Conservation (phyloP, 2,329 filamentous ascomycete genomes). For the Malbranchea zuffiana region DNA sequence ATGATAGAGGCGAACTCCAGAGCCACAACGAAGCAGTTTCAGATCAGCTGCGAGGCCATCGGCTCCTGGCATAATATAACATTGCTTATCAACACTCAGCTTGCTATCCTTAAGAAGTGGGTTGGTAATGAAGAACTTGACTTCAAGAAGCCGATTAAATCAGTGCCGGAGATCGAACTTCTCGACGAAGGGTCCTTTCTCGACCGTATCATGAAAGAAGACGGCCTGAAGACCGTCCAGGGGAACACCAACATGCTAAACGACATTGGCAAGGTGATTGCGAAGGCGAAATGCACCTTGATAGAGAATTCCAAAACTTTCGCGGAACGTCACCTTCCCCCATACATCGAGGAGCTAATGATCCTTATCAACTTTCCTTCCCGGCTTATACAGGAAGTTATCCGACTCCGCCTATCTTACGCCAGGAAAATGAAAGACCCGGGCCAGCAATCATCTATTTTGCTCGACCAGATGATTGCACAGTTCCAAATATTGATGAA, state of each 20-base stretch:
- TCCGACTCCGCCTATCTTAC: slow-evolving; percentile 79
- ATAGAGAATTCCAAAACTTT: slow-evolving; percentile 80
- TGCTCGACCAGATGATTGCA: slow-evolving; percentile 95
- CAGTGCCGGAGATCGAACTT: slow-evolving; percentile 59
- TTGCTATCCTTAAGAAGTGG: slow-evolving; percentile 86
- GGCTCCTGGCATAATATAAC: slow-evolving; percentile 97
- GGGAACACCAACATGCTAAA: slow-evolving; percentile 59
- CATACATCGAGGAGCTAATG: slow-evolving; percentile 91
- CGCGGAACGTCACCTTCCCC: slow-evolving; percentile 77
- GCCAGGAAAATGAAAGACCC: slow-evolving; percentile 93
- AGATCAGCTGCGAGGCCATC: slow-evolving; percentile 75
- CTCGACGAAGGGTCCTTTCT: slow-evolving; percentile 88
- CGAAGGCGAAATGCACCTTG: slow-evolving; percentile 84
- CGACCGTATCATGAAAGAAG: slow-evolving; percentile 88
- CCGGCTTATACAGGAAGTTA: slow-evolving; percentile 90
- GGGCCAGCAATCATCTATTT: slow-evolving; percentile 79
- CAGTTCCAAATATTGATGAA: slow-evolving; percentile 91
- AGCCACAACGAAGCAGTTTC: slow-evolving; percentile 65
- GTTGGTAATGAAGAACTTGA: slow-evolving; percentile 93
- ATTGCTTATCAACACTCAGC: slow-evolving; percentile 86
- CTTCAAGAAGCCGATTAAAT: slow-evolving; percentile 65
- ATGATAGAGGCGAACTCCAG: slow-evolving; percentile 65
- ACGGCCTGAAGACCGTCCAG: slow-evolving; percentile 83
- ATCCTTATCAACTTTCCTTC: slow-evolving; percentile 97
- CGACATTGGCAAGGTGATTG: slow-evolving; percentile 73